These are phyloP conservation scores for Colletotrichum euphorbiae DNA, from an alignment of 2,329 filamentous ascomycete species.

Conservation along the genomic window DNA sequence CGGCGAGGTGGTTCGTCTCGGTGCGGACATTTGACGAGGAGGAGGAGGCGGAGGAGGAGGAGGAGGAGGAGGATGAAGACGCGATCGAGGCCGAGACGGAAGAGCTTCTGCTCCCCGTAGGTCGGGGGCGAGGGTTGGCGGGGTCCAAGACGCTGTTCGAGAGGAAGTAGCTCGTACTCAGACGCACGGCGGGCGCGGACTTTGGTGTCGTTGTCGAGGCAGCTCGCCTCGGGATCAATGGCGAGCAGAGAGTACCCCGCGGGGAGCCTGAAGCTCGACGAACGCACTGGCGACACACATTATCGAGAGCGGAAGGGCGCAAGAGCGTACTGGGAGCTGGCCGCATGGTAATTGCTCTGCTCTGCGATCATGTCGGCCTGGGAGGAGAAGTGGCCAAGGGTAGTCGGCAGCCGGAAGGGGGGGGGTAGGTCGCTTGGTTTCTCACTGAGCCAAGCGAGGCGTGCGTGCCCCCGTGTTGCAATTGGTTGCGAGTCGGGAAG, in stretches of 20 bases:
- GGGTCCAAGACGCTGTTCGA: conserved; percentile 38
- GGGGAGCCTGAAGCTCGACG: conserved; percentile 15
- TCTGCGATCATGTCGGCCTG: conserved; percentile 38
- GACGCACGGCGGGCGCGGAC: conserved; percentile 34
- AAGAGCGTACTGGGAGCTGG: conserved; percentile 36
- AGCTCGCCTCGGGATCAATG: conserved; percentile 17
- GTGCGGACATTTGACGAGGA: conserved; percentile 15
- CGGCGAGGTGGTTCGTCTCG: conserved; percentile 19
- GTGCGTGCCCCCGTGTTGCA: neutral
- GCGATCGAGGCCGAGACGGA: conserved; percentile 28
- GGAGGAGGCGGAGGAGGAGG: conserved; percentile 15
- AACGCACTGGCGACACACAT: conserved; percentile 37
- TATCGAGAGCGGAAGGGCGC: conserved; percentile 35
- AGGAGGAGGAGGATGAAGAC: conserved; percentile 11
- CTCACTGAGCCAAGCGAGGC: conserved; percentile 10
- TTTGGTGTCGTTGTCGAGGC: conserved; percentile 34
- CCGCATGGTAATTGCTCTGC: conserved; percentile 39
- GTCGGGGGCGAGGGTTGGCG: conserved; percentile 10
- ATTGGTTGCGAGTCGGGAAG: conserved; percentile 7
- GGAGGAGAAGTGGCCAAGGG: neutral
- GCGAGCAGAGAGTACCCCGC: neutral
- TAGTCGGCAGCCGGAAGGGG: conserved; percentile 1
- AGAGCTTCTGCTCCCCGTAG: conserved; percentile 26
- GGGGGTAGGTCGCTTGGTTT: neutral
- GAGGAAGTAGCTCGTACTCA: conserved; percentile 41